A percentile compares a stretch with the other conserved stretches of the same genome.
phyloP scores from a whole-genome alignment of 108 stramenopile genomes.

The Cyclostephanos tholiformis region DNA sequence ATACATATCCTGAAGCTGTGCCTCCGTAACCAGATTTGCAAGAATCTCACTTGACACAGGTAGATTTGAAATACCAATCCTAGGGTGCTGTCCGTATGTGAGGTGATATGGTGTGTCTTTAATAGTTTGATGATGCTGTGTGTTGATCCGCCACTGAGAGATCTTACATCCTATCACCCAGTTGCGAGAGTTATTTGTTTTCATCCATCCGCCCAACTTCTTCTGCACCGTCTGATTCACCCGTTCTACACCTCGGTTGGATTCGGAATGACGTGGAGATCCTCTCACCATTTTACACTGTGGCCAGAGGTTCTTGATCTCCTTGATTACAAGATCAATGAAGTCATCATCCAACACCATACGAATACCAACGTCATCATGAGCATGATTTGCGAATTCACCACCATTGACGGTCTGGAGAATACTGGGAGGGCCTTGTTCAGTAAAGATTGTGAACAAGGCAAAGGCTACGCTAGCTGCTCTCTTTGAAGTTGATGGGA shows the following conservation, averaged over 20 bases:
- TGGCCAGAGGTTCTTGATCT: background rate
- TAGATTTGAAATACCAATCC: no score
- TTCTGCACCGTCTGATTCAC: background rate
- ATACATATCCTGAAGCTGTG: no score
- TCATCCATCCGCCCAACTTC: constrained; percentile 1
- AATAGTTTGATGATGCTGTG: no score
- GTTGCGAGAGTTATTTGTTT: background rate
- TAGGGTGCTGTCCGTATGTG: no score
- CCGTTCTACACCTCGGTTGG: no score
- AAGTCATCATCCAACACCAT: no score
- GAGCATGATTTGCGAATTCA: background rate
- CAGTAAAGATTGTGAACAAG: constrained; percentile 14
- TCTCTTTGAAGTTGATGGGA: background rate
- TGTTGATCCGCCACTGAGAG: no score
- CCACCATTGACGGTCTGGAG: no score
- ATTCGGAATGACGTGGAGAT: background rate
- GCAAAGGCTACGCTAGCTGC: constrained; percentile 1
- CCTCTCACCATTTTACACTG: background rate
- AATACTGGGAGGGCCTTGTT: no score
- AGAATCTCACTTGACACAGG: no score
- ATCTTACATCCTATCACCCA: background rate
- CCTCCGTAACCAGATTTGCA: no score
- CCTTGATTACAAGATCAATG: constrained; percentile 1
- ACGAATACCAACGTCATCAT: background rate
- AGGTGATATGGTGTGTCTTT: no score